Conservation (phyloP, 108 stramenopile species). For the Discostella stelligeroides region DNA sequence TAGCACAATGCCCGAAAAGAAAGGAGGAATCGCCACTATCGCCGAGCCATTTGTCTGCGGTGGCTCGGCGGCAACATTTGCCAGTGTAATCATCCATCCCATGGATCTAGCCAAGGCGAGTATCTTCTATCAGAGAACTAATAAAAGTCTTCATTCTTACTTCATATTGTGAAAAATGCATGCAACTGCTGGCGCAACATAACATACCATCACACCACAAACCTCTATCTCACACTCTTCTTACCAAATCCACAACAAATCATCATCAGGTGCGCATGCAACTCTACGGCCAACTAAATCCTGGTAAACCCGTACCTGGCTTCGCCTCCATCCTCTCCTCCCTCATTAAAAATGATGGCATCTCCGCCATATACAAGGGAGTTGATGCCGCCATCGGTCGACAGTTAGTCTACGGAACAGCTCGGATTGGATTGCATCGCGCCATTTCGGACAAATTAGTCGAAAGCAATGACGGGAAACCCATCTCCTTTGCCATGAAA, state of each 20-base stretch:
- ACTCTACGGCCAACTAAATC: constrained; percentile 90
- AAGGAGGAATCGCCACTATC: constrained; percentile 53
- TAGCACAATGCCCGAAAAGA: constrained; percentile 41
- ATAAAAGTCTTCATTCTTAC: too few relatives aligned
- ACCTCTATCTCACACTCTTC: too few relatives aligned
- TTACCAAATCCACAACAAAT: not conserved
- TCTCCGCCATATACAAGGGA: constrained; percentile 86
- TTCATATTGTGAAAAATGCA: too few relatives aligned
- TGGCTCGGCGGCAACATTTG: constrained; percentile 94
- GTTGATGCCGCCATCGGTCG: constrained; percentile 96
- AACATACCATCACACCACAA: too few relatives aligned
- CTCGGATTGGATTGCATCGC: constrained; percentile 97
- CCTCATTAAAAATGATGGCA: constrained; percentile 84
- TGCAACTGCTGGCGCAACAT: too few relatives aligned
- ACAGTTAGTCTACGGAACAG: constrained; percentile 98
- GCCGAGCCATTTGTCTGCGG: constrained; percentile 91
- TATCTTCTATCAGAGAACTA: too few relatives aligned
- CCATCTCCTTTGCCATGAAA: constrained; percentile 89
- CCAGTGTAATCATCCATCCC: constrained; percentile 93
- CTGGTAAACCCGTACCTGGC: constrained; percentile 83
- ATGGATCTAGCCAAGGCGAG: constrained; percentile 96
- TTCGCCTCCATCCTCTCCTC: constrained; percentile 72
- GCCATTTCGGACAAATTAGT: constrained; percentile 90
- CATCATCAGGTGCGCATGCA: constrained; percentile 78
- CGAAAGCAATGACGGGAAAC: constrained; percentile 78